Evolutionary conservation across 805 yeast genomes (phyloP), one percentile per base, ranked within the genome.

Genomic region (Pichia pseudocactophila): DNA sequence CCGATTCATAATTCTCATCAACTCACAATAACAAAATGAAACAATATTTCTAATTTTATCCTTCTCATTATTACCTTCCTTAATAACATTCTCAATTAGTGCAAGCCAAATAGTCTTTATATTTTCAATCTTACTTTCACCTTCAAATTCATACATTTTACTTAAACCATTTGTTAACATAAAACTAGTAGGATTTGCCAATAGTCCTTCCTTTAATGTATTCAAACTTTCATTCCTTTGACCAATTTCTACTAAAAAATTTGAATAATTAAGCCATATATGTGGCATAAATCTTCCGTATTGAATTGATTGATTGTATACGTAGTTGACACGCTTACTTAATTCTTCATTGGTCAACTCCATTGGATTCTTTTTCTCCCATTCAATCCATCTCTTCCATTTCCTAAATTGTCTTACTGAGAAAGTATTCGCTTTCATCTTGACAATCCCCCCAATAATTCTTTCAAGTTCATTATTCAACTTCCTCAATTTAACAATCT

Each of bases 401-500:
- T 68, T 58, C 2, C 59, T 59, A 17, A 80, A 52, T 56, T 84
- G 82, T 30, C 52, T 60, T 48, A 52, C 46, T 18, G 62, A 55
- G 10, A 50, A 43, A 2, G 36, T 34, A 19, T 47, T 46, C 8
- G 51, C 49, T 4, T 42, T 43, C 12, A 46, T 32, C n/a, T 48
- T 49, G 12, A 38, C 40, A 9, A 59, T 36, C 32, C 48, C 34
- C 3, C 47, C 51, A 2, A 86, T 75, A 3, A 81, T 49, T 47
- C 75, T 74, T 11, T 70, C 66, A 72, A 87, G 76, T 55, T 85
- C 95, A 34, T 75, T 78, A 47, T 76, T 76, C 64, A 83, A 70
- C 0, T 92, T 73, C 48, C 96, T 71, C 2, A 96, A 89, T 50
- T 74, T 78, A 96, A 90, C 85, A 57, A 88, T 92, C 12, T 78